phyloP scores from a whole-genome alignment of 177 flowering plant species.

The Vitis hybrid region DNA sequence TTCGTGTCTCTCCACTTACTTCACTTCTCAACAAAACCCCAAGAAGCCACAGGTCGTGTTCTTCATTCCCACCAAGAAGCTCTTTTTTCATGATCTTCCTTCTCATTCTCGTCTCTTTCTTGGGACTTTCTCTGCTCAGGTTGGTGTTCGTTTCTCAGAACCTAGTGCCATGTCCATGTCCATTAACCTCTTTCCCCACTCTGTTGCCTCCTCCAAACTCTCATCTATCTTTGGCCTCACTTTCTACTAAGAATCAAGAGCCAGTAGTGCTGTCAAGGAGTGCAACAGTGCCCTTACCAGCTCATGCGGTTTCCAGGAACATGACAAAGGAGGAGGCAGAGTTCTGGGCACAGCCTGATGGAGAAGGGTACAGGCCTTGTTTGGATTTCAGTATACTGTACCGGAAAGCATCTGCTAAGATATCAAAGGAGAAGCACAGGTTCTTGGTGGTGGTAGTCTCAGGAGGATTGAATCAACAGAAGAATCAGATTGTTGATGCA shows the following conservation, averaged over 20 bases:
- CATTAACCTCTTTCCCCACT: constrained; percentile 8
- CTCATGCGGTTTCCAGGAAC: constrained; percentile 27
- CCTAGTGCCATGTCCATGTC: constrained; percentile 17
- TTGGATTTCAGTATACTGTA: constrained; percentile 55
- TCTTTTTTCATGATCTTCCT: constrained; percentile 2
- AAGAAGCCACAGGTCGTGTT: constrained; percentile 23
- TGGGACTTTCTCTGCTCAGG: constrained; percentile 23
- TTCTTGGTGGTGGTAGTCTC: constrained; percentile 67
- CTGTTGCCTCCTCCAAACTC: constrained; percentile 9
- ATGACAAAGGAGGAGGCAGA: constrained; percentile 43
- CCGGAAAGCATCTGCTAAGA: constrained; percentile 37
- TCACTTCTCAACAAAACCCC: constrained; percentile 24
- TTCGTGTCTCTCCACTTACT: constrained; percentile 17
- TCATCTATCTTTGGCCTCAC: constrained; percentile 20
- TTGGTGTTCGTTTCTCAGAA: constrained; percentile 18
- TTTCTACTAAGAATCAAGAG: constrained; percentile 14
- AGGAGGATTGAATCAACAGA: constrained; percentile 76
- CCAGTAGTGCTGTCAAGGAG: constrained; percentile 21
- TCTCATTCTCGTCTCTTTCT: constrained; percentile 33
- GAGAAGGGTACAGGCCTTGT: constrained; percentile 51
- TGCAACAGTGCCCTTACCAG: constrained; percentile 44
- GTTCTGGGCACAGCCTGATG: constrained; percentile 72
- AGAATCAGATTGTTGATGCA: constrained; percentile 81
- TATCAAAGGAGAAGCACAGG: constrained; percentile 51
- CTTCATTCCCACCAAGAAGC: constrained; percentile 1